Base-by-base conservation (phyloP, 257 asterid genomes). In the Plantago elongata region DNA sequence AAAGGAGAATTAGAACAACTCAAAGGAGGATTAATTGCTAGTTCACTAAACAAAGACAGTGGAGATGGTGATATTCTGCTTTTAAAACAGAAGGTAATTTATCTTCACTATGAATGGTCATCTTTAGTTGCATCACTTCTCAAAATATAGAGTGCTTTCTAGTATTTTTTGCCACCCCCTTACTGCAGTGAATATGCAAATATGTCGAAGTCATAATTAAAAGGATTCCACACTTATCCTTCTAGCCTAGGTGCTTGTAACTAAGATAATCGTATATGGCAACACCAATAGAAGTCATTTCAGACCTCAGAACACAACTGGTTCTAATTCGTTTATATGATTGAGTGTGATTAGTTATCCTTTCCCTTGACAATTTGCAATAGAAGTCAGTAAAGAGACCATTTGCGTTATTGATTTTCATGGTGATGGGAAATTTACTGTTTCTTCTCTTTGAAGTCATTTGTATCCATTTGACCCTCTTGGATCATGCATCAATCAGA, bases 1-100 rank as follows among this genome's bases (percentile, higher is more conserved):
- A 93, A 85, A 88, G 99, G 88, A 80, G 99, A 93, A 72, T 54
- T 93, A 60, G 99, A 93, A 61, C 97, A 93, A 66, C 77, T 93
- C 61, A 93, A 86, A 84, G 83, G 85, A 65, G 99, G 99, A 71
- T 84, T 87, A 68, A 80, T 84, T 67, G 73, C 88, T 61, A 76
- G 72, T 75, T 87, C 96, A 48, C 82, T 76, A 67, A 69, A 69
- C 69, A 89, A 82, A 71, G 95, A 77, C 51, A 45, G 66, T 62
- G 88, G 80, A 42, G 89, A 80, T 54, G 87, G 87, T 46, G 94
- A 93, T 81, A 83, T 87, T 70, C 75, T 83, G 75, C 84, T 90
- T 63, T 86, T 93, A 70, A 93, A 93, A 71, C 97, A 87, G 82
- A 93, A 93, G 99, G 99, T 90, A 38, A 22, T 38, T 51, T 7